Percentiles rank a stretch among this genome's conserved stretches.
Conservation (phyloP, 495 filamentous ascomycete genomes). For the Neurospora sp. region DNA sequence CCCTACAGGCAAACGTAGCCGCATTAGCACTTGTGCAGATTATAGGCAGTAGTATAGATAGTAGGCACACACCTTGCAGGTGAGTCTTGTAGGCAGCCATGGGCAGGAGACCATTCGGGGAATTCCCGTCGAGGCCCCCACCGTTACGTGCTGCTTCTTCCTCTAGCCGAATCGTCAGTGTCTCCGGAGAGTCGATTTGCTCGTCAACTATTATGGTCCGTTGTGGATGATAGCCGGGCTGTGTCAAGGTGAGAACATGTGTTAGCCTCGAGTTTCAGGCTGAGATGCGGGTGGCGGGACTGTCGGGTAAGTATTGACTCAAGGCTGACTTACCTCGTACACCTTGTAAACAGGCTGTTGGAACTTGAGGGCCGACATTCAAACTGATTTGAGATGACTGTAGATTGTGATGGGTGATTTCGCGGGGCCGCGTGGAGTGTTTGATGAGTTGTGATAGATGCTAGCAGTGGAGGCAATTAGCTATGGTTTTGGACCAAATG, state of each 20-base stretch:
- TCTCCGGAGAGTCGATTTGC: slow-evolving; percentile 39
- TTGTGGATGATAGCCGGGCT: slow-evolving; percentile 38
- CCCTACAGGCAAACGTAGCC: slow-evolving; percentile 22
- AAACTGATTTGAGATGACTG: slow-evolving; percentile 25
- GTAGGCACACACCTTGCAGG: slow-evolving; percentile 34
- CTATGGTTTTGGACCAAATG: not conserved
- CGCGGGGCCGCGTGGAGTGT: not conserved
- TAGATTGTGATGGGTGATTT: not conserved
- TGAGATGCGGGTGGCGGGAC: not conserved
- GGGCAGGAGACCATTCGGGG: slow-evolving; percentile 41
- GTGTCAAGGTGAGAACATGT: not conserved
- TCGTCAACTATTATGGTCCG: slow-evolving; percentile 41
- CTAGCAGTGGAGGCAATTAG: not conserved
- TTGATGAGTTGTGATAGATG: not conserved
- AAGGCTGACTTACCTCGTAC: slow-evolving; percentile 34
- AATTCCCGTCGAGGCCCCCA: slow-evolving; percentile 37
- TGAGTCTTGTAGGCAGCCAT: slow-evolving; percentile 38
- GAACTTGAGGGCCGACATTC: slow-evolving; percentile 41
- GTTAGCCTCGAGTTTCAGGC: slow-evolving; percentile 1
- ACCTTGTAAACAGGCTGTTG: slow-evolving; percentile 39
- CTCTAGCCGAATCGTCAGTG: slow-evolving; percentile 36
- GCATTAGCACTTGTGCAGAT: not conserved
- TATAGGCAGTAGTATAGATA: not conserved
- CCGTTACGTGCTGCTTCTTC: slow-evolving; percentile 38
- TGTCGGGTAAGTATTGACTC: not conserved